Conservation (phyloP, 306 rosid genomes). For the Astragalus membranaceus region DNA sequence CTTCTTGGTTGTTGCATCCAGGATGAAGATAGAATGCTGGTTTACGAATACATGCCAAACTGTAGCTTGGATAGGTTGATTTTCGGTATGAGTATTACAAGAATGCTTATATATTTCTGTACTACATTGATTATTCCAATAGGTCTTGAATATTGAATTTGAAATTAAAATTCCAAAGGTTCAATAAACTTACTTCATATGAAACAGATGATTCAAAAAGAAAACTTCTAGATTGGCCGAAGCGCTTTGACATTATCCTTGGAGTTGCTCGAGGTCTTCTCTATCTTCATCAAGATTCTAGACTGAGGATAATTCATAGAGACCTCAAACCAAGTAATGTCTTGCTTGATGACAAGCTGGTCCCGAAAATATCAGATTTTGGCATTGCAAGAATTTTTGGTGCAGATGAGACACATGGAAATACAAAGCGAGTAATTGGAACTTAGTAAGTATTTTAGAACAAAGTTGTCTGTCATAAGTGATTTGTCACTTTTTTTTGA, state of each 20-base stretch:
- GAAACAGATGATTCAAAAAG: constrained; percentile 26
- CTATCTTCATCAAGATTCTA: constrained; percentile 34
- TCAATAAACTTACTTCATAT: background rate
- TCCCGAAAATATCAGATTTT: constrained; percentile 32
- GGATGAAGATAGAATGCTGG: constrained; percentile 15
- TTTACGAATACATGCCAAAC: constrained; percentile 25
- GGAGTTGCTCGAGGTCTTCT: constrained; percentile 30
- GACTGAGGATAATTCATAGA: constrained; percentile 28
- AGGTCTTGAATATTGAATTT: too few relatives aligned
- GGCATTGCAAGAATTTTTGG: constrained; percentile 18
- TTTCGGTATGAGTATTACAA: constrained; percentile 17
- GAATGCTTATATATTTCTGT: background rate
- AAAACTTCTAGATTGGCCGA: constrained; percentile 28
- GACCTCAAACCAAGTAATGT: constrained; percentile 33
- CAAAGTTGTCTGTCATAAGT: background rate
- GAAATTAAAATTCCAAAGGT: background rate
- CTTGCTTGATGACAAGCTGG: constrained; percentile 11
- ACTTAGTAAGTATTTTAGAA: constrained; percentile 35
- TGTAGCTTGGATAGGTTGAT: constrained; percentile 25
- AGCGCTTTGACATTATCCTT: constrained; percentile 26
- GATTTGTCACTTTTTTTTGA: background rate
- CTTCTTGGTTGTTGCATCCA: constrained; percentile 34
- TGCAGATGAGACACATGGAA: constrained; percentile 12
- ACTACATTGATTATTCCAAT: background rate
- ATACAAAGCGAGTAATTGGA: constrained; percentile 32